Percentiles rank a stretch among this genome's conserved stretches.
Conservation (phyloP, 2,329 filamentous ascomycete species). For the Exserohilum rostratum region DNA sequence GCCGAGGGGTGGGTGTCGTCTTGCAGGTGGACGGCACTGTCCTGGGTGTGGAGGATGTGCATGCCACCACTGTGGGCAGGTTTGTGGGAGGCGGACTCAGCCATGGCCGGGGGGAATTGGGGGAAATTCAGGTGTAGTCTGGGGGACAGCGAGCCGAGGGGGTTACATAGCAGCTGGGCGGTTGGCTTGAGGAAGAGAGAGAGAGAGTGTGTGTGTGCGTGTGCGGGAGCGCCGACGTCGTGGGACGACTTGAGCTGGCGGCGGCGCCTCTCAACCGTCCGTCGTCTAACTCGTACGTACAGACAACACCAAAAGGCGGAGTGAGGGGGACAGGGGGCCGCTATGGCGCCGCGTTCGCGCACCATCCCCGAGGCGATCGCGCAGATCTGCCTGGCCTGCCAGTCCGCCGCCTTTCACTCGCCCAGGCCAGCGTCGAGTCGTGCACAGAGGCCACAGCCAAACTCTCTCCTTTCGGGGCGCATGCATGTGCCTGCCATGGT, state of each 20-base stretch:
- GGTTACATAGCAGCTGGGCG: too few species aligned
- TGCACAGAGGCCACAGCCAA: background rate
- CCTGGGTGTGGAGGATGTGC: constrained; percentile 26
- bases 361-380: constrained; percentile 12
- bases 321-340: background rate
- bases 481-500: too few species aligned
- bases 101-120: constrained; percentile 3
- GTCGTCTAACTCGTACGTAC: background rate
- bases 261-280: background rate
- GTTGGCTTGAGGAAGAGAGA: background rate
- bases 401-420: constrained; percentile 5
- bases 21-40: constrained; percentile 31
- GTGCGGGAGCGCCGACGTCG: background rate
- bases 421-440: background rate
- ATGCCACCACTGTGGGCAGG: constrained; percentile 17
- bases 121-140: too few species aligned
- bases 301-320: too few species aligned
- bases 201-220: background rate
- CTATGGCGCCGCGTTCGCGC: constrained; percentile 7
- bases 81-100: constrained; percentile 20
- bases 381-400: background rate
- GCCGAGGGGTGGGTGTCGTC: constrained; percentile 8
- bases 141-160: too few species aligned
- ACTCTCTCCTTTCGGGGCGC: too few species aligned
- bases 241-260: too few species aligned